Evolutionary conservation across 2,329 filamentous ascomycete genomes (phyloP).

Genomic region (Colletotrichum paranaense): DNA sequence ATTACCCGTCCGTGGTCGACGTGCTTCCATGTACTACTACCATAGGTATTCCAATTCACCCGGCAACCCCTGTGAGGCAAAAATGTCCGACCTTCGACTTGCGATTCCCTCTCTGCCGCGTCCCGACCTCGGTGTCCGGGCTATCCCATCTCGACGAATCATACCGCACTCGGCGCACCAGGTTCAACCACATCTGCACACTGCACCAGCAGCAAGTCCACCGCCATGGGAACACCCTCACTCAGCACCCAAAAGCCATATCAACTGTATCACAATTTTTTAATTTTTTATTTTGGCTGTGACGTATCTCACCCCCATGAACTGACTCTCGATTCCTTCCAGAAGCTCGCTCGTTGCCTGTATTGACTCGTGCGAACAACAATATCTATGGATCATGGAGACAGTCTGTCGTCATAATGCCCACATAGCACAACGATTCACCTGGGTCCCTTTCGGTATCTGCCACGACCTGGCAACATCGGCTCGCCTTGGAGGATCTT

Average conservation of each 20-base stretch:
- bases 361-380: slow-evolving; percentile 32
- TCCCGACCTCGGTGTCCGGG: slow-evolving; percentile 25
- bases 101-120: not conserved
- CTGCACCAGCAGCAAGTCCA: not conserved
- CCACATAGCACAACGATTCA: slow-evolving; percentile 17
- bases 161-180: slow-evolving; percentile 12
- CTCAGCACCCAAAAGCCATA: slow-evolving; percentile 26
- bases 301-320: slow-evolving; percentile 20
- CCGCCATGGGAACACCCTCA: slow-evolving; percentile 10
- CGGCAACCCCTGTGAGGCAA: slow-evolving; percentile 27
- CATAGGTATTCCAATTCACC: slow-evolving; percentile 8
- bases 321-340: slow-evolving; percentile 9
- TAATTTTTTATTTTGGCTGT: not conserved
- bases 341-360: slow-evolving; percentile 2
- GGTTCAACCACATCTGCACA: not conserved
- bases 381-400: slow-evolving; percentile 22
- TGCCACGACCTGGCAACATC: slow-evolving; percentile 16
- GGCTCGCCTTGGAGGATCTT: slow-evolving; percentile 14
- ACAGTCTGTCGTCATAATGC: slow-evolving; percentile 35
- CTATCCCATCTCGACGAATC: slow-evolving; percentile 23
- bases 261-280: not conserved
- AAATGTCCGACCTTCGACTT: slow-evolving; percentile 4
- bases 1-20: not conserved
- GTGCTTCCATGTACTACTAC: not conserved
- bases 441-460: slow-evolving; percentile 23